phyloP scores from a whole-genome alignment of 768 basidiomycete genomes.

The Rhodotorula graminis region DNA sequence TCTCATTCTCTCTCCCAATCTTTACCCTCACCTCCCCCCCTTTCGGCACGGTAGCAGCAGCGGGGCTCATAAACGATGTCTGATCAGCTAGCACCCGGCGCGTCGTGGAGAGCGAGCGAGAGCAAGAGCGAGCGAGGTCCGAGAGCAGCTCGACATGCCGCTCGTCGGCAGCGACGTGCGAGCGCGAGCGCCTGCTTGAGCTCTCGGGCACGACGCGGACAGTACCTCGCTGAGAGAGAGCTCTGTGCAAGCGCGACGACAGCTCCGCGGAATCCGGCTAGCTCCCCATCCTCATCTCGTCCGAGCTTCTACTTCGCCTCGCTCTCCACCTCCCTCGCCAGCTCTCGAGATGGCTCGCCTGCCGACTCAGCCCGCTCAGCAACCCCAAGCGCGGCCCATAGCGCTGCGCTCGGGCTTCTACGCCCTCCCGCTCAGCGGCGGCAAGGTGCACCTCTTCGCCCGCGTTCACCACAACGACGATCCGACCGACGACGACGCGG shows the following conservation, averaged over 20 bases:
- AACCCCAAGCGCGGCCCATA: background rate
- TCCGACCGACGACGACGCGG: background rate
- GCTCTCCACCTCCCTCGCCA: background rate
- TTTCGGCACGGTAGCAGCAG: too few relatives aligned
- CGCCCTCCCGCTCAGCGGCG: constrained; percentile 24
- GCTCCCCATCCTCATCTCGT: background rate
- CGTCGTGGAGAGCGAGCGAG: too few relatives aligned
- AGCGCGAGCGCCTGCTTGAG: too few relatives aligned
- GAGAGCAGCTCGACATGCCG: too few relatives aligned
- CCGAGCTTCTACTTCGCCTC: background rate
- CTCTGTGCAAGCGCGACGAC: too few relatives aligned
- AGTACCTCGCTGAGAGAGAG: too few relatives aligned
- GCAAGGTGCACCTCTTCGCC: constrained; percentile 9
- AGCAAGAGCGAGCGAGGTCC: too few relatives aligned
- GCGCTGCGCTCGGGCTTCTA: constrained; percentile 29
- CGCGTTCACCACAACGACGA: constrained; percentile 25
- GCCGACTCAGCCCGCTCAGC: constrained; percentile 7
- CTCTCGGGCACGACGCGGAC: too few relatives aligned
- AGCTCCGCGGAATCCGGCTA: background rate
- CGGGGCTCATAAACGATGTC: background rate
- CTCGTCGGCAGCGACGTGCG: too few relatives aligned
- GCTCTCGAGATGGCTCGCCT: constrained; percentile 4
- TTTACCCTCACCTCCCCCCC: background rate
- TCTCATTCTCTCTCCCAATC: background rate
- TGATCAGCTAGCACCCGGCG: background rate